A percentile compares a stretch with the other conserved stretches of the same genome.
These are phyloP conservation scores for Pyrenochaeta sp. DNA, from an alignment of 2,329 filamentous ascomycete genomes.

Conservation along the genomic window DNA sequence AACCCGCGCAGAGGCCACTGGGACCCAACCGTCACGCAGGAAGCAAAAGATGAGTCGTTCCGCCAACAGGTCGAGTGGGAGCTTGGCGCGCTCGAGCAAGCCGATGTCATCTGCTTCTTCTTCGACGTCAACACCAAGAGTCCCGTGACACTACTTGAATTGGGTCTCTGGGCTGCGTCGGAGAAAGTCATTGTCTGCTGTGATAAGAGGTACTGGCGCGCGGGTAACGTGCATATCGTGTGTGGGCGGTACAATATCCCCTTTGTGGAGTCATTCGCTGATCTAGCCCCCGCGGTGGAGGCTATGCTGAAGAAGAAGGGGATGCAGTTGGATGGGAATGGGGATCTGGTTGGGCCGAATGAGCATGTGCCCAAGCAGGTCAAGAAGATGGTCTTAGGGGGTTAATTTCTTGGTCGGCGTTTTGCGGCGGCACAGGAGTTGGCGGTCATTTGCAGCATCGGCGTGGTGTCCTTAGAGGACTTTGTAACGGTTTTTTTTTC, in stretches of 20 bases:
- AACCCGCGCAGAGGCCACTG: constrained; percentile 67
- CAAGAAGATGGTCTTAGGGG: constrained; percentile 3
- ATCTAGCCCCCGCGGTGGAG: constrained; percentile 50
- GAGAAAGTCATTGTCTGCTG: constrained; percentile 64
- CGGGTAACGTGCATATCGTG: constrained; percentile 68
- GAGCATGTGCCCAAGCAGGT: constrained; percentile 9
- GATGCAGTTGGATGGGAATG: constrained; percentile 27
- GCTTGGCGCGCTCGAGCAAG: constrained; percentile 62
- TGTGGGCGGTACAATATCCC: constrained; percentile 60
- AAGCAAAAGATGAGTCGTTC: constrained; percentile 53
- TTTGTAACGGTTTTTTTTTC: background rate
- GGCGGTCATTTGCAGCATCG: constrained; percentile 1
- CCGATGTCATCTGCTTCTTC: constrained; percentile 65
- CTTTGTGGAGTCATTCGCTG: constrained; percentile 54
- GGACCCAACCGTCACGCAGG: constrained; percentile 63
- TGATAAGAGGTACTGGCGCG: constrained; percentile 62
- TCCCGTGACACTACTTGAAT: constrained; percentile 67
- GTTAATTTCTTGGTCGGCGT: background rate
- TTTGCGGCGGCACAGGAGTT: constrained; percentile 1
- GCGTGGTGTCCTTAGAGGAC: background rate
- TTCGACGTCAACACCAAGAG: constrained; percentile 63
- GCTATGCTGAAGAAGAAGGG: constrained; percentile 43
- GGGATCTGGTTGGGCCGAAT: constrained; percentile 18
- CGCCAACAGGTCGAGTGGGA: constrained; percentile 69
- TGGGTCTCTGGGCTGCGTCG: constrained; percentile 61